phyloP scores from a whole-genome alignment of 75 land plant genomes.

The Sequoia sempervirens region DNA sequence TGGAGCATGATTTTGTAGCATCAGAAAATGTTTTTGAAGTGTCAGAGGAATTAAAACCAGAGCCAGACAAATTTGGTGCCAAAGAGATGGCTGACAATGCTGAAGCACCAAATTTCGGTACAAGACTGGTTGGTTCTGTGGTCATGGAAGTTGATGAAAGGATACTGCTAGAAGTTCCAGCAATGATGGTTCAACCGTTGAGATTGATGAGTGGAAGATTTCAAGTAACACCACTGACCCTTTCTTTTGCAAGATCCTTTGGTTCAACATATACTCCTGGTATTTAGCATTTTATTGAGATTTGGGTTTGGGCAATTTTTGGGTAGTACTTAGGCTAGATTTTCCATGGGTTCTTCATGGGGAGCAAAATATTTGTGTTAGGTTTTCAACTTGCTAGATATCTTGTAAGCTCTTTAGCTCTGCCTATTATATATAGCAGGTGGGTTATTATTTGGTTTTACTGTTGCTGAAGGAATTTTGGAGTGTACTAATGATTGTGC shows the following conservation, averaged over 20 bases:
- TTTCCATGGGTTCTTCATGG: neutral
- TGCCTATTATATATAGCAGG: neutral
- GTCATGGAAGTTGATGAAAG: constrained; percentile 70
- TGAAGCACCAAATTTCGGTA: constrained; percentile 18
- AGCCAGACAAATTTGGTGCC: constrained; percentile 16
- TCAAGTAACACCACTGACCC: constrained; percentile 44
- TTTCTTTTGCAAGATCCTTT: neutral
- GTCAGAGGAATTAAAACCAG: constrained; percentile 18
- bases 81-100: constrained; percentile 21
- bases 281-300: neutral
- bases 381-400: neutral
- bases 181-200: constrained; percentile 86
- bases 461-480: neutral
- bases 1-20: constrained; percentile 17
- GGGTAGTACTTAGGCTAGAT: neutral
- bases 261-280: neutral
- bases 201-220: constrained; percentile 69
- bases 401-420: neutral
- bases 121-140: constrained; percentile 44
- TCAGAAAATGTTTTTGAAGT: constrained; percentile 10
- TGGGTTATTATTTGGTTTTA: neutral
- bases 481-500: neutral
- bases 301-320: neutral
- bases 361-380: too few relatives aligned
- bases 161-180: constrained; percentile 78